phyloP scores from a whole-genome alignment of 2,329 filamentous ascomycete genomes.

The Gaeumannomyces tritici region DNA sequence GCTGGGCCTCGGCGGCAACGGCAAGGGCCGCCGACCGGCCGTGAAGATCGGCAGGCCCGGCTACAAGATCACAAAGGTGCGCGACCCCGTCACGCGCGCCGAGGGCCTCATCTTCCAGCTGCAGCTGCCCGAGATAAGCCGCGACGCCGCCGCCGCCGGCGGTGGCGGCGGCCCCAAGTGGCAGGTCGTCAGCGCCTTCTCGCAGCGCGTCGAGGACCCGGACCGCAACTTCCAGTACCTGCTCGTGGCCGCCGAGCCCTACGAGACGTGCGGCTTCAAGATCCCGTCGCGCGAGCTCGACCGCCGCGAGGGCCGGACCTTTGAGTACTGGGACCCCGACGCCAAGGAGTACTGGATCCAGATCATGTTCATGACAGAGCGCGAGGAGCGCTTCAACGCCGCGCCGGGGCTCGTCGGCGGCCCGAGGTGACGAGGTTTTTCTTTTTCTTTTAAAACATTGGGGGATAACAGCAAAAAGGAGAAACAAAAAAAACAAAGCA shows the following conservation, averaged over 20 bases:
- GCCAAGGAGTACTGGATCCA: slow-evolving; percentile 97
- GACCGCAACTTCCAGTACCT: slow-evolving; percentile 94
- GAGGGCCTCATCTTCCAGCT: slow-evolving; percentile 91
- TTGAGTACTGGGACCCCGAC: slow-evolving; percentile 92
- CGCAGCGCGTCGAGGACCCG: slow-evolving; percentile 89
- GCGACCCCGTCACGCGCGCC: slow-evolving; percentile 81
- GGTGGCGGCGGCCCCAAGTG: slow-evolving; percentile 55
- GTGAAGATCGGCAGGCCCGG: slow-evolving; percentile 94
- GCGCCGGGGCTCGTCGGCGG: slow-evolving; percentile 49
- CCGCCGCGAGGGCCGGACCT: slow-evolving; percentile 77
- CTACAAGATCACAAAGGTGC: slow-evolving; percentile 95
- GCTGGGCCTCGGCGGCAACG: slow-evolving; percentile 37
- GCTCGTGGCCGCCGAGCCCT: slow-evolving; percentile 89
- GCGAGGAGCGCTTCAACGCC: slow-evolving; percentile 77
- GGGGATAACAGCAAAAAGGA: no score
- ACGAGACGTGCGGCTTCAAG: slow-evolving; percentile 97
- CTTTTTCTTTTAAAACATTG: no score
- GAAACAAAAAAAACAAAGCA: neutral
- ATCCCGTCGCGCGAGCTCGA: slow-evolving; percentile 90
- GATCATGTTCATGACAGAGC: slow-evolving; percentile 96
- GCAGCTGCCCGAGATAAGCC: slow-evolving; percentile 83
- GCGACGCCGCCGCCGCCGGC: slow-evolving; percentile 36
- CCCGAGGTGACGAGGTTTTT: slow-evolving; percentile 29
- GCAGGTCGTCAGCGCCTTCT: slow-evolving; percentile 95
- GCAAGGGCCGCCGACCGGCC: slow-evolving; percentile 64